These are phyloP conservation scores for Macrophomina pseudophaseolina DNA, from an alignment of 2,329 filamentous ascomycete genomes.

Conservation along the genomic window DNA sequence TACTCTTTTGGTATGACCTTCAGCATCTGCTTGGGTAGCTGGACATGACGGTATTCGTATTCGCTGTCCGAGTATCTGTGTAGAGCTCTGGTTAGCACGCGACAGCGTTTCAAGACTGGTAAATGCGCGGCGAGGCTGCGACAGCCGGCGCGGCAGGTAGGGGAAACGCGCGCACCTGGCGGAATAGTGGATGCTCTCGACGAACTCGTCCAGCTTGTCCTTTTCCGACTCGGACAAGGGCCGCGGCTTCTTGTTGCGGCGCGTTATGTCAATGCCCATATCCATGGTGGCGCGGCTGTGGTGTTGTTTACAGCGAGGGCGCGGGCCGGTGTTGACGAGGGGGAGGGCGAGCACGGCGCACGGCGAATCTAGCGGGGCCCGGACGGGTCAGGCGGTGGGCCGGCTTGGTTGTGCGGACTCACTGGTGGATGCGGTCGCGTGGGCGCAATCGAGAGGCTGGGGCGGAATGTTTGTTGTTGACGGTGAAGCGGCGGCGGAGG, in stretches of 20 bases:
- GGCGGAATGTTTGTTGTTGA: background rate
- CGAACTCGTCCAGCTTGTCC: conserved; percentile 84
- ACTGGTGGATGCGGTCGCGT: background rate
- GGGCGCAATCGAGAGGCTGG: conserved; percentile 12
- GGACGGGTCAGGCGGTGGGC: conserved; percentile 1
- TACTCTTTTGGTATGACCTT: conserved; percentile 96
- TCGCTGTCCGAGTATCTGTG: conserved; percentile 87
- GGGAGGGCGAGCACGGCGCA: background rate
- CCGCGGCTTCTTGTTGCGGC: conserved; percentile 86
- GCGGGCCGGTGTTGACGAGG: conserved; percentile 11
- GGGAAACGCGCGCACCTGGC: conserved; percentile 66
- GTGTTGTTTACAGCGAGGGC: conserved; percentile 18
- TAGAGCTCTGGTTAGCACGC: conserved; percentile 26
- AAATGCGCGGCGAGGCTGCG: conserved; percentile 17
- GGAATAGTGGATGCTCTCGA: conserved; percentile 95
- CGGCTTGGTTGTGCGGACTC: background rate
- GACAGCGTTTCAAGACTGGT: background rate
- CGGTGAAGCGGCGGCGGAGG: conserved; percentile 13
- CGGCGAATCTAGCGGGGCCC: conserved; percentile 10
- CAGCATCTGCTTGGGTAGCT: conserved; percentile 97
- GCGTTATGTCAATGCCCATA: conserved; percentile 75
- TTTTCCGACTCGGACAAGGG: conserved; percentile 81
- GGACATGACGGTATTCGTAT: conserved; percentile 97
- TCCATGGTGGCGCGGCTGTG: conserved; percentile 28
- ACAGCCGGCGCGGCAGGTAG: background rate